Evolutionary conservation across 2,329 filamentous ascomycete species (phyloP).

Genomic region (Ophiostoma tasmaniense): DNA sequence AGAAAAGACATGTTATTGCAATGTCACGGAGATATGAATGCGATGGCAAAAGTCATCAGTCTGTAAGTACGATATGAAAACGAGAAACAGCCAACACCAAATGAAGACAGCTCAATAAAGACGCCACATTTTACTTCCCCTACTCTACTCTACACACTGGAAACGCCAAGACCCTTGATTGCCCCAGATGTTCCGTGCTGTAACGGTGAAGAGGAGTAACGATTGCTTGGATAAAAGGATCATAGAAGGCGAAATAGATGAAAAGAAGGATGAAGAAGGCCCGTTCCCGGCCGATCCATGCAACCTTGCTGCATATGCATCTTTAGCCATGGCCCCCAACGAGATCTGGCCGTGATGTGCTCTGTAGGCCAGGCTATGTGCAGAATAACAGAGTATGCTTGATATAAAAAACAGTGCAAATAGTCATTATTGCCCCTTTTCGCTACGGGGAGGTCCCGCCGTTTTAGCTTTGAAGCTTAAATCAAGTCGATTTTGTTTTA

Average conservation of each 20-base stretch:
- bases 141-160: neutral
- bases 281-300: neutral
- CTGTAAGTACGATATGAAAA: no score
- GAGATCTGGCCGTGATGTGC: neutral
- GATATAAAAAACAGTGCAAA: neutral
- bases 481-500: neutral
- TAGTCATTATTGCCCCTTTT: neutral
- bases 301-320: neutral
- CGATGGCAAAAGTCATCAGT: neutral
- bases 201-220: neutral
- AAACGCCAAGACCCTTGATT: slow-evolving; percentile 1
- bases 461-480: slow-evolving; percentile 3
- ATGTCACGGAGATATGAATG: neutral
- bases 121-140: neutral
- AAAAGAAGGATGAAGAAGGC: neutral
- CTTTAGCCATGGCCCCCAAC: neutral
- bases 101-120: neutral
- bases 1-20: slow-evolving; percentile 11
- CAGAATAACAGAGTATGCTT: neutral
- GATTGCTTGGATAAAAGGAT: neutral
- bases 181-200: neutral
- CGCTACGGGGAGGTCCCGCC: neutral
- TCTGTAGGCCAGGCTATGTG: no score
- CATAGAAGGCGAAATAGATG: neutral
- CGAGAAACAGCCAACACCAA: neutral